Conservation (phyloP, 768 basidiomycete species). For the Gloeopeniophorella convolvens region DNA sequence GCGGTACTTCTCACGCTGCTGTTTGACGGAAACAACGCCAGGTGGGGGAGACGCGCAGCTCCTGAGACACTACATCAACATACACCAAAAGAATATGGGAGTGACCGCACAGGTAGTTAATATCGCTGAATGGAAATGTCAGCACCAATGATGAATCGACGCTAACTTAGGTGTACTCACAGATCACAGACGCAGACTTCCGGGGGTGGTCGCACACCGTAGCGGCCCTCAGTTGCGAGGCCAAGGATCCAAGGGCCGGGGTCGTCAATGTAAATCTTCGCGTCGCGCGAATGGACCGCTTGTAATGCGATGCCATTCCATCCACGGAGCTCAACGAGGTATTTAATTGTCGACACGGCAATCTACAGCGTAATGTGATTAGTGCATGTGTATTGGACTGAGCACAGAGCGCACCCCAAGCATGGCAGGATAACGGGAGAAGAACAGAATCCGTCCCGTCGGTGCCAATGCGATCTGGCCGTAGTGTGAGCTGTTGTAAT, state of each 20-base stretch:
- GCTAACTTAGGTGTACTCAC: slow-evolving; percentile 38
- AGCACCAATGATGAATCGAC: not conserved
- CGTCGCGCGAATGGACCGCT: slow-evolving; percentile 82
- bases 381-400: not conserved
- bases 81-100: slow-evolving; percentile 12
- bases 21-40: slow-evolving; percentile 67
- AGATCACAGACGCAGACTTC: slow-evolving; percentile 88
- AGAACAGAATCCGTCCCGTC: slow-evolving; percentile 81
- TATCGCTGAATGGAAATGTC: slow-evolving; percentile 45
- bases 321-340: slow-evolving; percentile 86
- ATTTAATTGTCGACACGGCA: slow-evolving; percentile 86
- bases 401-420: slow-evolving; percentile 52
- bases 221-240: slow-evolving; percentile 77
- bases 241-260: slow-evolving; percentile 97
- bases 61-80: slow-evolving; percentile 29
- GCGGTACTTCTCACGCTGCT: slow-evolving; percentile 75
- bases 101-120: slow-evolving; percentile 64
- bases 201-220: slow-evolving; percentile 62
- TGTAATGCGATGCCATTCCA: slow-evolving; percentile 87
- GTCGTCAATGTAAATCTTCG: slow-evolving; percentile 91
- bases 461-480: slow-evolving; percentile 76
- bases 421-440: slow-evolving; percentile 86
- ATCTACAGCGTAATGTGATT: slow-evolving; percentile 37
- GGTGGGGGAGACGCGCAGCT: slow-evolving; percentile 76
- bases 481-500: not conserved